Base-by-base conservation (phyloP, 306 rosid species). In the Prinsepia uniflora region DNA sequence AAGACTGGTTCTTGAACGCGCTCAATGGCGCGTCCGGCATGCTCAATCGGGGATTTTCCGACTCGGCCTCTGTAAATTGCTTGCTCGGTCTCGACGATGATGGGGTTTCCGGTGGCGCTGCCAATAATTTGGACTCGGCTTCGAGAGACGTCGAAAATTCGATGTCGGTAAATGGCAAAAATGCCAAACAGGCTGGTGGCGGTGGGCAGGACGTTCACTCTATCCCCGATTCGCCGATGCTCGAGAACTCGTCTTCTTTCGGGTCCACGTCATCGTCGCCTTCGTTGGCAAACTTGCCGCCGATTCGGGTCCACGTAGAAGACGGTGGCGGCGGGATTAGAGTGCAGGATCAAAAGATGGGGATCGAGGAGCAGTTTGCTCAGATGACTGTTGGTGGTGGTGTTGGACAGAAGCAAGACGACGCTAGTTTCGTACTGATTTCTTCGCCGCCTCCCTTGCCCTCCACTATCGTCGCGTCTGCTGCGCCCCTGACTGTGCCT, bases 231-330 rank as follows among this genome's bases (percentile, higher is more conserved):
- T 91, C 99, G 17, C 97, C 96, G 63, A 91, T 94, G 99, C 71
- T 94, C 7, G 97, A 91, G 42, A 94, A 89, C 7, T 57, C 96
- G 2, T 94, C 99, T 18, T 91, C 97, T 9, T 94, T 94, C 43
- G 97, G 99, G 58, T 91, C 97, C 1, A 89, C 99, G 7, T 89
- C 97, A 0, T 94, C 99, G 22, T 89, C 95, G 24, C 99, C 97
- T 8, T 87, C 91, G 74, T 71, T 91, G 17, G 95, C 91, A 6
- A 87, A 87, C 77, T 87, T 91, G 87, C 96, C 96, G 6, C 97
- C 97, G 78, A 94, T 94, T 78, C 82, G 96, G 78, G 95, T 90
- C 63, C 97, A 89, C 19, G 89, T 82, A 8, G 97, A 87, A 48
- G 96, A 92, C 15, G 80, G 75, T 58, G 72, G 59, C 18, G 39